Evolutionary conservation across 2,329 filamentous ascomycete species (phyloP).

Genomic region (Fusarium napiforme): DNA sequence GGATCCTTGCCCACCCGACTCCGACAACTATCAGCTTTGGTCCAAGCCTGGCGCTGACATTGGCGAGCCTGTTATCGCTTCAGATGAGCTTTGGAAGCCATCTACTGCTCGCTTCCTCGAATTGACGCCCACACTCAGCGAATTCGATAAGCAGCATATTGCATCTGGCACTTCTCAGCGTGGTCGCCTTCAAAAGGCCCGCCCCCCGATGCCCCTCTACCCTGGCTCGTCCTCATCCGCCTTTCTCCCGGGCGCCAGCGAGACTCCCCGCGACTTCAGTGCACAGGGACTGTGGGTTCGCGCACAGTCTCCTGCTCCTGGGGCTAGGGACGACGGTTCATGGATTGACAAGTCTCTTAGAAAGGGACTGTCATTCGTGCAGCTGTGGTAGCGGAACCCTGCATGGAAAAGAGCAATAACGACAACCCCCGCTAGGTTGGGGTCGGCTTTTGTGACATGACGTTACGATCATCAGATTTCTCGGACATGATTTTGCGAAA

Average conservation of each 20-base stretch:
- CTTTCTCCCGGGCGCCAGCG: conserved; percentile 38
- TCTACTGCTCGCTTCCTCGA: conserved; percentile 34
- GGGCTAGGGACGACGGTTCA: conserved; percentile 29
- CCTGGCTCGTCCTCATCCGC: conserved; percentile 37
- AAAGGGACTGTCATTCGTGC: conserved; percentile 37
- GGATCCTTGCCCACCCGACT: conserved; percentile 11
- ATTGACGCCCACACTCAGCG: conserved; percentile 32
- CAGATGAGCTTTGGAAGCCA: conserved; percentile 41
- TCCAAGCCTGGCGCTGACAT: conserved; percentile 30
- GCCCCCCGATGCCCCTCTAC: conserved; percentile 37
- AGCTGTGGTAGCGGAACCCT: conserved; percentile 34
- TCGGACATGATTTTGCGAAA: conserved; percentile 25
- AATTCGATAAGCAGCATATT: conserved; percentile 32
- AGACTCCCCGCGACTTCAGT: conserved; percentile 44
- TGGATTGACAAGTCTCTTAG: conserved; percentile 43
- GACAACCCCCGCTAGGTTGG: conserved; percentile 13
- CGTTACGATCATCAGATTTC: conserved; percentile 28
- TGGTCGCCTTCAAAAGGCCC: conserved; percentile 30
- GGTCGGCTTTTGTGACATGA: conserved; percentile 21
- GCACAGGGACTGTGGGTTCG: conserved; percentile 41
- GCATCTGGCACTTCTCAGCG: conserved; percentile 40
- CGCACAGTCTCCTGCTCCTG: conserved; percentile 23
- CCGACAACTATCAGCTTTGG: conserved; percentile 42
- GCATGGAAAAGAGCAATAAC: conserved; percentile 3
- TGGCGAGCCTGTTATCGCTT: conserved; percentile 6